Evolutionary conservation across 192 early-diverging fungal species (phyloP).

Genomic region (Nowakowskiella sp.): DNA sequence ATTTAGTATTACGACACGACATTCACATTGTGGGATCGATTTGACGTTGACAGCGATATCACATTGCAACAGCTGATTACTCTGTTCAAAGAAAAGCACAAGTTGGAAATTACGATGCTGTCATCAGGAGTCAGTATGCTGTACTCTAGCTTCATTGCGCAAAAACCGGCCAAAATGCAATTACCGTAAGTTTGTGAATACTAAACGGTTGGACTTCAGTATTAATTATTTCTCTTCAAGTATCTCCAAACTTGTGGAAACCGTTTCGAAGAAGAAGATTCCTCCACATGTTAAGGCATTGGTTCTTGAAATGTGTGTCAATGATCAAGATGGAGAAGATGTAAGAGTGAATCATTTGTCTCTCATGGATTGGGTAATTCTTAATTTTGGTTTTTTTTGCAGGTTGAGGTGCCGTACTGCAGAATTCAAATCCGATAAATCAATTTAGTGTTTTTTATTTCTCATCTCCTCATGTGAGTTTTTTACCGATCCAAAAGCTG

Average conservation of each 20-base stretch:
- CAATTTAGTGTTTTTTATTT: no score
- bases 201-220: not conserved
- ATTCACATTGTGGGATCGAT: conserved; percentile 94
- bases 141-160: conserved; percentile 78
- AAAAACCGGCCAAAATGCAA: conserved; percentile 69
- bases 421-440: no score
- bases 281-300: conserved; percentile 76
- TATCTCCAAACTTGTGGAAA: conserved; percentile 71
- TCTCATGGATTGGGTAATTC: conserved; percentile 1
- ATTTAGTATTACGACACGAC: conserved; percentile 69
- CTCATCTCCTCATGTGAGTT: no score
- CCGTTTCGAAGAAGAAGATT: conserved; percentile 79
- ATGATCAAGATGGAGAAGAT: conserved; percentile 82
- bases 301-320: conserved; percentile 81
- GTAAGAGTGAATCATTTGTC: conserved; percentile 46
- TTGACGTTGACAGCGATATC: conserved; percentile 74
- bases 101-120: conserved; percentile 87
- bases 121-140: conserved; percentile 89
- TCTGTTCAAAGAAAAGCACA: conserved; percentile 69
- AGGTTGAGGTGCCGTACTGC: no score
- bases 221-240: conserved; percentile 23
- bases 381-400: no score
- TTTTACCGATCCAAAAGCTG: no score
- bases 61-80: conserved; percentile 87
- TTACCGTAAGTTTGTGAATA: conserved; percentile 54